phyloP scores from a whole-genome alignment of 176 grass and related monocot species.

The Metroxylon sagu region DNA sequence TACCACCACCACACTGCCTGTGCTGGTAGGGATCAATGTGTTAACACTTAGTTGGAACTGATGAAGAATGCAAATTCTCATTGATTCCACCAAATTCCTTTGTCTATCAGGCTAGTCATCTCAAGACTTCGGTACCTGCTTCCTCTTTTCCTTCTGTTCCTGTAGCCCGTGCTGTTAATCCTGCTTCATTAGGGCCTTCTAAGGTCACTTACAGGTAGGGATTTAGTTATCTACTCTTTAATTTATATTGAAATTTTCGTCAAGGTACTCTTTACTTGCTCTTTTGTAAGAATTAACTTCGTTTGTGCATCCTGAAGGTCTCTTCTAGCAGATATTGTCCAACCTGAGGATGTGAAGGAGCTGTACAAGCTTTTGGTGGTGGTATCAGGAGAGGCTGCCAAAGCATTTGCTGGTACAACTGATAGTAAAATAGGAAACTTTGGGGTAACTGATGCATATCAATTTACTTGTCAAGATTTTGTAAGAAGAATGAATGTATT shows the following conservation, averaged over 20 bases:
- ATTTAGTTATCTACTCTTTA: constrained; percentile 8
- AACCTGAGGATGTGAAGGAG: constrained; percentile 67
- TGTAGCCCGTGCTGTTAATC: constrained; percentile 29
- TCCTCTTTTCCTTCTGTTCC: constrained; percentile 35
- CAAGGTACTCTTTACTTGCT: constrained; percentile 7
- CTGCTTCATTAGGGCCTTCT: constrained; percentile 43
- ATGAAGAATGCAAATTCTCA: no score
- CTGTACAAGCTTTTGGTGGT: constrained; percentile 80
- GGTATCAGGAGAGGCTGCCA: constrained; percentile 51
- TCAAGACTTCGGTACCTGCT: constrained; percentile 32
- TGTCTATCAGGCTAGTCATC: constrained; percentile 35
- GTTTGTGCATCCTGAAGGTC: constrained; percentile 37
- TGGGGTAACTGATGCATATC: background rate
- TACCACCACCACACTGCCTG: no score
- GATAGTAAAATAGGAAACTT: constrained; percentile 6
- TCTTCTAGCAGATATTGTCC: constrained; percentile 88
- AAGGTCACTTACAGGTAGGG: constrained; percentile 90
- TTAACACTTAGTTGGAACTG: no score
- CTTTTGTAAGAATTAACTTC: constrained; percentile 5
- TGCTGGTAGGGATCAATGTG: no score
- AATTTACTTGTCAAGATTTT: background rate
- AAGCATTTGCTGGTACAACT: constrained; percentile 58
- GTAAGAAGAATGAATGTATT: no score
- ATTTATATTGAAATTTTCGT: constrained; percentile 8
- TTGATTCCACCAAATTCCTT: background rate